Evolutionary conservation across 495 filamentous ascomycete genomes (phyloP).

Genomic region (Hyphodiscus hymeniophilus): DNA sequence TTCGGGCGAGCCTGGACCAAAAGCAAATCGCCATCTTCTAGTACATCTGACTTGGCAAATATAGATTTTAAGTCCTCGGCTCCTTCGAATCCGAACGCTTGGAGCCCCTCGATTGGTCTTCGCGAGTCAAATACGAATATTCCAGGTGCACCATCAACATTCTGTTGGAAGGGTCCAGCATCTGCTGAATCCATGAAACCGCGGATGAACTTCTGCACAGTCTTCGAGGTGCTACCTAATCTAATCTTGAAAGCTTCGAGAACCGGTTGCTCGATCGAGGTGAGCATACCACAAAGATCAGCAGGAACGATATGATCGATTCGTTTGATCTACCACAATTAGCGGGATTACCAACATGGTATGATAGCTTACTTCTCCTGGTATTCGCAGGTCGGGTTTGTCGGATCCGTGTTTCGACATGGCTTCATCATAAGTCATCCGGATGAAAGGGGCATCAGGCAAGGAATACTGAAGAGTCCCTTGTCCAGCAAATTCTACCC

Average conservation of each 20-base stretch:
- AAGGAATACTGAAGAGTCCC: constrained; percentile 11
- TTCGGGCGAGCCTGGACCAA: constrained; percentile 70
- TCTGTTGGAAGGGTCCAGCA: constrained; percentile 49
- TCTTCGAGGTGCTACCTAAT: constrained; percentile 24
- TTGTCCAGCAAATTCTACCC: constrained; percentile 22
- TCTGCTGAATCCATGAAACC: constrained; percentile 61
- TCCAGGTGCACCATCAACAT: constrained; percentile 63
- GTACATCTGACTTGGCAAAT: background rate
- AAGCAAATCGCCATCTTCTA: constrained; percentile 65
- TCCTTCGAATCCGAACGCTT: constrained; percentile 66
- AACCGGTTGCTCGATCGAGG: constrained; percentile 47
- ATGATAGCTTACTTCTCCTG: constrained; percentile 6
- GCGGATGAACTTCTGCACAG: constrained; percentile 51
- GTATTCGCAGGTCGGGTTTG: constrained; percentile 77
- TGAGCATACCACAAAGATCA: constrained; percentile 68
- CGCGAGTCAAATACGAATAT: constrained; percentile 64
- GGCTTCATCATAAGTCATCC: constrained; percentile 64
- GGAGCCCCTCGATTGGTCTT: constrained; percentile 64
- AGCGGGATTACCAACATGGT: background rate
- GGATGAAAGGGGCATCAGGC: constrained; percentile 35
- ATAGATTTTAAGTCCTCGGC: constrained; percentile 37
- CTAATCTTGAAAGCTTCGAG: constrained; percentile 66
- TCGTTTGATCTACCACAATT: constrained; percentile 42
- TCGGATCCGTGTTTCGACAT: constrained; percentile 82
- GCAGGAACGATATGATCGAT: constrained; percentile 54